Conservation (phyloP, 2,329 filamentous ascomycete species). For the Sporothrix humicola region DNA sequence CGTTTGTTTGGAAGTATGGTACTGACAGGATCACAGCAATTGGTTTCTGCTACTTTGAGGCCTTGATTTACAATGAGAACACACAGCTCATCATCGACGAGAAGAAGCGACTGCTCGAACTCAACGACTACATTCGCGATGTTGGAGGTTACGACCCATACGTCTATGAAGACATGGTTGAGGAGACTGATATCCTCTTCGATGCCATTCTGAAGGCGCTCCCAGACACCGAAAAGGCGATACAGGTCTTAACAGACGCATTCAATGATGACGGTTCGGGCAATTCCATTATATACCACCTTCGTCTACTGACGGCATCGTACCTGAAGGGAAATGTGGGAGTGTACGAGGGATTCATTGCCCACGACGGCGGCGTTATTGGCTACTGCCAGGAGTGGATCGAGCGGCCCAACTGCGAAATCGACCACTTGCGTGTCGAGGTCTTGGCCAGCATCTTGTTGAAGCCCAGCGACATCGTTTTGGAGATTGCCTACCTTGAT, state of each 20-base stretch:
- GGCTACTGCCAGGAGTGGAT: slow-evolving; percentile 74
- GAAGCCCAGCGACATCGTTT: slow-evolving; percentile 75
- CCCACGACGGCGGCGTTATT: slow-evolving; percentile 62
- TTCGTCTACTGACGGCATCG: slow-evolving; percentile 78
- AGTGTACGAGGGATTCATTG: slow-evolving; percentile 74
- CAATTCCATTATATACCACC: slow-evolving; percentile 83
- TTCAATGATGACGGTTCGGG: slow-evolving; percentile 77
- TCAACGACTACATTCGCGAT: slow-evolving; percentile 72
- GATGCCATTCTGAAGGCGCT: slow-evolving; percentile 65
- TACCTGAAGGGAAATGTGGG: slow-evolving; percentile 78
- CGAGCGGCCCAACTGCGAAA: slow-evolving; percentile 78
- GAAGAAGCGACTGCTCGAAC: slow-evolving; percentile 69
- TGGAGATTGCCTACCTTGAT: slow-evolving; percentile 92
- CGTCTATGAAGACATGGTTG: slow-evolving; percentile 82
- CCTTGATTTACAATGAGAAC: slow-evolving; percentile 72
- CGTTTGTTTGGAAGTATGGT: background rate
- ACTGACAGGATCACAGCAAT: slow-evolving; percentile 66
- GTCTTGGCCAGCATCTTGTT: slow-evolving; percentile 80
- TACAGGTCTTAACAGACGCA: slow-evolving; percentile 60
- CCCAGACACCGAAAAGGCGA: slow-evolving; percentile 62
- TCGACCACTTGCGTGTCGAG: slow-evolving; percentile 86
- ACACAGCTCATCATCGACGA: slow-evolving; percentile 71
- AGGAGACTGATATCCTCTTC: slow-evolving; percentile 73
- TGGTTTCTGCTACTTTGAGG: slow-evolving; percentile 92
- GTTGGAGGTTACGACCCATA: slow-evolving; percentile 73